These are phyloP conservation scores for Nepenthes gracilis DNA, from an alignment of 148 eudicot species.

Conservation along the genomic window DNA sequence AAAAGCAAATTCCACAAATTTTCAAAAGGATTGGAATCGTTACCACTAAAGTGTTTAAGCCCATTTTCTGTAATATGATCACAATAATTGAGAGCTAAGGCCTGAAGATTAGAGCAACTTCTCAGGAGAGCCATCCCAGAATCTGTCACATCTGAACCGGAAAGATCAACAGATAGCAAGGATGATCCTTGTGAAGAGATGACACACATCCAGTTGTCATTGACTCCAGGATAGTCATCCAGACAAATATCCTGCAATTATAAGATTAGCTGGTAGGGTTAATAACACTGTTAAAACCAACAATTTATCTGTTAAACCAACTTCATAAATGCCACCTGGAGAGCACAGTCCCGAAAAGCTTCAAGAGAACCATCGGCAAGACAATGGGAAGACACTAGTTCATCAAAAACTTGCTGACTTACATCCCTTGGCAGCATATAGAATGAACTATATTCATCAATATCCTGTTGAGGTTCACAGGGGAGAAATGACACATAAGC, in stretches of 20 bases:
- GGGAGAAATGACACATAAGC: not conserved
- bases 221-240: constrained; percentile 52
- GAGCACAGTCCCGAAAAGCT: constrained; percentile 70
- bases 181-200: constrained; percentile 60
- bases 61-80: constrained; percentile 48
- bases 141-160: constrained; percentile 61
- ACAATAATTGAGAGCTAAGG: constrained; percentile 45
- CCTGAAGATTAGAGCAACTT: constrained; percentile 43
- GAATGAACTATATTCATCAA: constrained; percentile 28
- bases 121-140: constrained; percentile 38
- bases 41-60: constrained; percentile 43
- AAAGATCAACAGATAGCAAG: constrained; percentile 53
- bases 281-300: not conserved
- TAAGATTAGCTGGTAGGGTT: not conserved
- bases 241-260: constrained; percentile 42
- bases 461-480: constrained; percentile 27
- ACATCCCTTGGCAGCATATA: constrained; percentile 69
- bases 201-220: constrained; percentile 65
- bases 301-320: not conserved
- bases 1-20: not conserved
- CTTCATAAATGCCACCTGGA: constrained; percentile 31
- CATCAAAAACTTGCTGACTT: constrained; percentile 62
- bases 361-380: constrained; percentile 32
- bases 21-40: not conserved
- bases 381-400: constrained; percentile 38